phyloP scores from a whole-genome alignment of 352 stramenopile genomes.

The Phytophthora pseudosyringae region DNA sequence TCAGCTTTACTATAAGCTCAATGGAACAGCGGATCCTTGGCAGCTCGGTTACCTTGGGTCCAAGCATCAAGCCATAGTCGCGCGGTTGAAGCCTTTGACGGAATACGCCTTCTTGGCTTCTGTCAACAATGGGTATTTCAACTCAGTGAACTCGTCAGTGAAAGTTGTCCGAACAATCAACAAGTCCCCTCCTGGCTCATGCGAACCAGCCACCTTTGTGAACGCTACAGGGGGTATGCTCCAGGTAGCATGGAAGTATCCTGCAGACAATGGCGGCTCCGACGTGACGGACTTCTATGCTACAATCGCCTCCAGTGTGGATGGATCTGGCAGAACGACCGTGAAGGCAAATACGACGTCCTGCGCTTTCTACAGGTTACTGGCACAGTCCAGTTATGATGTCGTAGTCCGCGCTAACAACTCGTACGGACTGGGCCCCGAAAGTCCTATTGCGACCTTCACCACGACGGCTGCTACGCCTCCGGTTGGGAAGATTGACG shows the following conservation, averaged over 20 bases:
- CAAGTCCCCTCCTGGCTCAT: conserved; percentile 58
- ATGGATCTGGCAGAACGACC: conserved; percentile 36
- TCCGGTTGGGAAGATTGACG: conserved; percentile 39
- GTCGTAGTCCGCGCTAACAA: conserved; percentile 57
- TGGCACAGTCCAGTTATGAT: conserved; percentile 43
- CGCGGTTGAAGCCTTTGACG: conserved; percentile 33
- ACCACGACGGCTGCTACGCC: conserved; percentile 39
- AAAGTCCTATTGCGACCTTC: conserved; percentile 43
- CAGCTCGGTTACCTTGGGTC: conserved; percentile 37
- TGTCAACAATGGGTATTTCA: conserved; percentile 51
- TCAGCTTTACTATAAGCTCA: conserved; percentile 48
- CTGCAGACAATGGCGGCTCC: conserved; percentile 46
- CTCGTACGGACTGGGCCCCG: conserved; percentile 35
- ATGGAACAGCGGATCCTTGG: conserved; percentile 34
- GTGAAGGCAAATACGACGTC: conserved; percentile 12
- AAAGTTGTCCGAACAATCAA: conserved; percentile 40
- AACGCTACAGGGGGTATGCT: conserved; percentile 54
- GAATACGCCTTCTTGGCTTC: conserved; percentile 50
- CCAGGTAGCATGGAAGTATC: conserved; percentile 49
- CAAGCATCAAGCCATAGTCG: conserved; percentile 39
- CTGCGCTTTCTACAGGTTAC: conserved; percentile 55
- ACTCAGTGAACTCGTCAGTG: conserved; percentile 52
- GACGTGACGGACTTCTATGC: conserved; percentile 40
- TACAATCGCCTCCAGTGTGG: conserved; percentile 32
- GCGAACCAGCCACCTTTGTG: conserved; percentile 19